phyloP scores from a whole-genome alignment of 352 stramenopile species.

The Pythium rhizo-oryzae region DNA sequence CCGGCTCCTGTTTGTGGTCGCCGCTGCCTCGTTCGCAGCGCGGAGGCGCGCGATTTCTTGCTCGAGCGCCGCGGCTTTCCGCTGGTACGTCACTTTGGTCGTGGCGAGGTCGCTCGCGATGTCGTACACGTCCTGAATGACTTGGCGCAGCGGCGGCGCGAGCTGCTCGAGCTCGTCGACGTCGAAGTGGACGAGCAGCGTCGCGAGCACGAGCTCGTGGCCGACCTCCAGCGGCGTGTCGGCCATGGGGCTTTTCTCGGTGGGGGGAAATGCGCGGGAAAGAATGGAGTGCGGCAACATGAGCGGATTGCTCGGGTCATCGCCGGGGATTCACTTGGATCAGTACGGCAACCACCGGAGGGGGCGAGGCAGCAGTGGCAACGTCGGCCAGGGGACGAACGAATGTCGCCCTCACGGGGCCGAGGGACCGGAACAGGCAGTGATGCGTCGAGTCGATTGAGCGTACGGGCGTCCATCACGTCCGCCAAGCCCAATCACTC shows the following conservation, averaged over 20 bases:
- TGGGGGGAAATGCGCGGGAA: not conserved
- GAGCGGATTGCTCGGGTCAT: constrained; percentile 1
- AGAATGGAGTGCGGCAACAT: not conserved
- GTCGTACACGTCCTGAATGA: constrained; percentile 24
- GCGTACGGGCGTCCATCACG: too few relatives aligned
- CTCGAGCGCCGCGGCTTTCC: not conserved
- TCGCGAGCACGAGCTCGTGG: constrained; percentile 25
- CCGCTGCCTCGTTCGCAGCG: not conserved
- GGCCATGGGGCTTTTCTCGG: not conserved
- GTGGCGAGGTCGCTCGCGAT: constrained; percentile 14
- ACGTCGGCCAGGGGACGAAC: not conserved
- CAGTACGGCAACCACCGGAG: constrained; percentile 8
- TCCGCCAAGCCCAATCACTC: too few relatives aligned
- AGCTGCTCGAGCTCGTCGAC: constrained; percentile 18
- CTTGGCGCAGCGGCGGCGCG: not conserved
- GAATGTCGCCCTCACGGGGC: too few relatives aligned
- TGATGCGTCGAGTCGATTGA: too few relatives aligned
- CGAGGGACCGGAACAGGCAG: too few relatives aligned
- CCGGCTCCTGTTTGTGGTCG: too few relatives aligned
- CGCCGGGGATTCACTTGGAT: constrained; percentile 13
- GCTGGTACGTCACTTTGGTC: constrained; percentile 19
- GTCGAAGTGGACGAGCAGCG: constrained; percentile 19
- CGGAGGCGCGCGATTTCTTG: constrained; percentile 8
- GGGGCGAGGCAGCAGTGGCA: not conserved
- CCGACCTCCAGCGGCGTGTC: constrained; percentile 12